Evolutionary conservation across 1,139 yeast genomes (phyloP).

Genomic region (Candida labiduridarum): DNA sequence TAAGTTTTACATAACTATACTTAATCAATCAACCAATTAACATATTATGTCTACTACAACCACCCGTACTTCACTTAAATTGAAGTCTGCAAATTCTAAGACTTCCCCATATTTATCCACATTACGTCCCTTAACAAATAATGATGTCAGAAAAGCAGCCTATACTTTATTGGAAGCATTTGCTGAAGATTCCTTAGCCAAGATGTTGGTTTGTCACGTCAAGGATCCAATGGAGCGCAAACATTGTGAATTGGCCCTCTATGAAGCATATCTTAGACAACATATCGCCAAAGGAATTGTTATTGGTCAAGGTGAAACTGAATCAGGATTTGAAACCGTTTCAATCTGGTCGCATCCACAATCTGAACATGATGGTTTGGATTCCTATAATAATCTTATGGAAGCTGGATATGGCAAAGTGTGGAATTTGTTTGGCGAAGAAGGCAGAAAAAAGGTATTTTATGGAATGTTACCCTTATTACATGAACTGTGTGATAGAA

Average conservation of each 20-base stretch:
- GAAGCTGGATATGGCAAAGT: conserved; percentile 59
- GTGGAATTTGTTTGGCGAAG: conserved; percentile 52
- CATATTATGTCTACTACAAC: background rate
- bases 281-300: conserved; percentile 60
- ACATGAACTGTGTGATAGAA: conserved; percentile 51
- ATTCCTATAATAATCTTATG: conserved; percentile 52
- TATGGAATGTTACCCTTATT: conserved; percentile 58
- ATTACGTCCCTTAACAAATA: conserved; percentile 18
- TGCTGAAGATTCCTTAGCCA: conserved; percentile 53
- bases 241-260: conserved; percentile 48
- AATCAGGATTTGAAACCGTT: conserved; percentile 59
- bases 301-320: conserved; percentile 47
- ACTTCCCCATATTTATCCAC: conserved; percentile 2
- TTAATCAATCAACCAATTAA: background rate
- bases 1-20: background rate
- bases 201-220: conserved; percentile 48
- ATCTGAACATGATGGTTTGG: conserved; percentile 46
- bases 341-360: conserved; percentile 64
- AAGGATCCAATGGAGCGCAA: conserved; percentile 36
- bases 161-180: conserved; percentile 54
- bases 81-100: background rate
- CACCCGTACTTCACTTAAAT: conserved; percentile 1
- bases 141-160: conserved; percentile 59
- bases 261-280: conserved; percentile 59
- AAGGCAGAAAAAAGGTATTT: conserved; percentile 58